These are phyloP conservation scores for Apiotrichum montevideense DNA, from an alignment of 1,284 basidiomycete genomes.

Conservation along the genomic window DNA sequence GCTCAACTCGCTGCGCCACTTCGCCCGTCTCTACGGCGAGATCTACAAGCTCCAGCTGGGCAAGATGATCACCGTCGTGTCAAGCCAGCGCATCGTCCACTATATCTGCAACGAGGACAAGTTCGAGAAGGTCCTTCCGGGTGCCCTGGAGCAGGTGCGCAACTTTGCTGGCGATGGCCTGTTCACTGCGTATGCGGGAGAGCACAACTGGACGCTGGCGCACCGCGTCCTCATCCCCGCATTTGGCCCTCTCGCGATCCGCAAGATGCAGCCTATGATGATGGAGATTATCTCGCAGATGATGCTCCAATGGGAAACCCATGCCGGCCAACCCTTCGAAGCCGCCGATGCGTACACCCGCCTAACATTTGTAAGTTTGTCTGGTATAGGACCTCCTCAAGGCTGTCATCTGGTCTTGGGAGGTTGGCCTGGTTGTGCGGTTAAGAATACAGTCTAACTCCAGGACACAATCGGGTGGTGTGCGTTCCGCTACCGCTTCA, in stretches of 20 bases:
- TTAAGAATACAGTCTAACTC: too few species aligned
- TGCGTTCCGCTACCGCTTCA: conserved; percentile 50
- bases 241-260: conserved; percentile 52
- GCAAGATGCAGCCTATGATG: conserved; percentile 51
- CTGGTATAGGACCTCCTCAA: too few species aligned
- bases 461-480: conserved; percentile 26
- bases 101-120: conserved; percentile 51
- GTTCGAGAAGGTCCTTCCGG: conserved; percentile 49
- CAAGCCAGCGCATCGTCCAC: conserved; percentile 48
- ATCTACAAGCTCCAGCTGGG: conserved; percentile 13
- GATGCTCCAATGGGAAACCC: conserved; percentile 27
- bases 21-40: conserved; percentile 24
- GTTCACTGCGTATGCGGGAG: conserved; percentile 46
- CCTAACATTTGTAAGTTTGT: conserved; percentile 12
- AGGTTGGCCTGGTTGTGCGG: too few species aligned
- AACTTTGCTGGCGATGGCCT: conserved; percentile 50
- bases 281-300: conserved; percentile 53
- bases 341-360: conserved; percentile 14
- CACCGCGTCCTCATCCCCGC: conserved; percentile 56
- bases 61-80: conserved; percentile 36
- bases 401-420: too few species aligned
- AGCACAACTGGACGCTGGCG: conserved; percentile 51
- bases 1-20: conserved; percentile 43
- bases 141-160: conserved; percentile 47
- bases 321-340: conserved; percentile 18